Percentiles rank a stretch among this genome's conserved stretches.
Evolutionary conservation across 2,329 filamentous ascomycete genomes (phyloP).

Genomic region (Botrytis medusae): DNA sequence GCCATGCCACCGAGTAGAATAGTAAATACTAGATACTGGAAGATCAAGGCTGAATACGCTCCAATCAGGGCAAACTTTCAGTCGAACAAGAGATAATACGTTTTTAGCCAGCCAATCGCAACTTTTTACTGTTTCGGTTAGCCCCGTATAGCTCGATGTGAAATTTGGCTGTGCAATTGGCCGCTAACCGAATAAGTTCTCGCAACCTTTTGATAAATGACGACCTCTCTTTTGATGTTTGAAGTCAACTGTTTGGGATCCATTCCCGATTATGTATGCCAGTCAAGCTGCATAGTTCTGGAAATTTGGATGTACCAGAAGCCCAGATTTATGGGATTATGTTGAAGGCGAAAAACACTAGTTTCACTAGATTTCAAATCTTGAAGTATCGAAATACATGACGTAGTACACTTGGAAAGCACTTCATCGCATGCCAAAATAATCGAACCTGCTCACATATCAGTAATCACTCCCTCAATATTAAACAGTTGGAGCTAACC

Average conservation of each 20-base stretch:
- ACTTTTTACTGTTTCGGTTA: neutral
- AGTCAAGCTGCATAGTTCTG: neutral
- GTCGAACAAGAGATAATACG: neutral
- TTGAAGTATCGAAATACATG: neutral
- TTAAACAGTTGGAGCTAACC: neutral
- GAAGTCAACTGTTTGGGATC: neutral
- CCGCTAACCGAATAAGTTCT: too few relatives aligned
- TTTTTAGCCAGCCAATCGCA: constrained; percentile 17
- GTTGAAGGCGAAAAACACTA: too few relatives aligned
- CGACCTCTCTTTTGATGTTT: neutral
- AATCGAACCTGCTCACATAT: constrained; percentile 1
- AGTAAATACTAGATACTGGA: neutral
- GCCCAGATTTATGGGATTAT: neutral
- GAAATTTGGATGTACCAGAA: neutral
- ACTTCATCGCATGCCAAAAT: constrained; percentile 12
- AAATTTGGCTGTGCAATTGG: neutral
- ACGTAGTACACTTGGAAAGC: neutral
- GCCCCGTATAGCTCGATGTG: neutral
- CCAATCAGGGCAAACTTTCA: neutral
- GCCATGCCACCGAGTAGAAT: neutral
- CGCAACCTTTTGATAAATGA: neutral
- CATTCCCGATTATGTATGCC: neutral
- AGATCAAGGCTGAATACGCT: neutral
- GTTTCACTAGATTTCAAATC: neutral
- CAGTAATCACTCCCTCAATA: neutral